Percentiles rank a stretch among this genome's conserved stretches.
These are phyloP conservation scores for Nicotiana undulata DNA, from an alignment of 257 asterid species.

Conservation along the genomic window DNA sequence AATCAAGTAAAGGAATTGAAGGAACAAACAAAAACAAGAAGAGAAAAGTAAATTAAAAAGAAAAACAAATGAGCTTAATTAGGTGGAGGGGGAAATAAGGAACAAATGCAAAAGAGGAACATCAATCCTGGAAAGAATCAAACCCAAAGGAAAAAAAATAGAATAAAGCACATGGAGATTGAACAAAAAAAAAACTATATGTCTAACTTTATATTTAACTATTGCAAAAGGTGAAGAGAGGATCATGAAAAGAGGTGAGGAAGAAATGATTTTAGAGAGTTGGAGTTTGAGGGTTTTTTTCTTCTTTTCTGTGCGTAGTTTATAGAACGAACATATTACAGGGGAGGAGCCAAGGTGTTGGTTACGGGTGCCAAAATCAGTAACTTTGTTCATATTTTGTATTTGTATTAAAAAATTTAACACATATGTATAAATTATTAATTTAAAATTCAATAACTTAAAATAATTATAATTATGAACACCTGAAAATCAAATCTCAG, in stretches of 20 bases:
- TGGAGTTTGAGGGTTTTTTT: not conserved
- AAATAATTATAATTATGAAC: too few relatives aligned
- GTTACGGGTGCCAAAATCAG: too few relatives aligned
- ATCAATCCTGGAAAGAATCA: slow-evolving; percentile 7
- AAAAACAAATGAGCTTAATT: slow-evolving; percentile 1
- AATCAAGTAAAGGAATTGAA: not conserved
- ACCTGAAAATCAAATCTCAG: fast-evolving
- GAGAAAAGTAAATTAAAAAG: slow-evolving; percentile 22
- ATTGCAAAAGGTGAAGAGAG: not conserved
- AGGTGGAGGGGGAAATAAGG: not conserved
- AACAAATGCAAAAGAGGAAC: slow-evolving; percentile 6
- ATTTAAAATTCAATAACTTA: too few relatives aligned
- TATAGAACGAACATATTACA: not conserved
- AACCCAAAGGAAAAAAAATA: not conserved
- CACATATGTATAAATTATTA: too few relatives aligned
- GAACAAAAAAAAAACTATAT: not conserved
- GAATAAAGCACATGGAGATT: slow-evolving; percentile 19
- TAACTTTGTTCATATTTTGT: fast-evolving
- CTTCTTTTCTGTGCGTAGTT: not conserved
- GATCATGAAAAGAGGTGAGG: not conserved
- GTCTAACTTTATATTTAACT: not conserved
- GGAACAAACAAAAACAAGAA: not conserved
- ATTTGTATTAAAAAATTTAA: too few relatives aligned
- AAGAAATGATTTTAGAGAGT: not conserved
- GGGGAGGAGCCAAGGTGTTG: too few relatives aligned